Base-by-base conservation (phyloP, 2,329 filamentous ascomycete genomes). In the Aspergillus nomiae region DNA sequence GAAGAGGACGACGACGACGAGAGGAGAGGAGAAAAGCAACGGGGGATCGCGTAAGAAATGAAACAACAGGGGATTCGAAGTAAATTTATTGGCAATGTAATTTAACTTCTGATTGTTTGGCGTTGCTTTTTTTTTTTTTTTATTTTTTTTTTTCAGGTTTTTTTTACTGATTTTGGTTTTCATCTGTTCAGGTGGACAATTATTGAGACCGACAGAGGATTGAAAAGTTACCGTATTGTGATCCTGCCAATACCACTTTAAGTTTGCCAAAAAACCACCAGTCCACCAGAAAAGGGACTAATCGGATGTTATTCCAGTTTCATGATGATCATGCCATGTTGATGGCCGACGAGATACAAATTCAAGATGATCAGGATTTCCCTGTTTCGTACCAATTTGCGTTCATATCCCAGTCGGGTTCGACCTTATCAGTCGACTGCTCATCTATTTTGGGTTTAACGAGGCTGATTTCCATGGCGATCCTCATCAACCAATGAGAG, bases 11-110 rank as follows among this genome's bases (percentile, higher is more conserved):
- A 58, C 45, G 51, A 46, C 41, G 58, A 38, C 36, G 19, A 58
- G 34, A 43, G 53, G 46, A 60, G 46, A 58, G 56, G 8, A 50
- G 54, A 57, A 32, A 63, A 45, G 50, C 21, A 62, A 53, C 61
- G 56, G n/a, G 53, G 28, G 50, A 56, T 26, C 21, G 26, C 43
- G 26, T 51, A 34, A 53, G 30, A 54, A 36, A 54, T 34, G 30
- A 54, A 53, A 36, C 28, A 36, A n/a, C 28, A 54, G 51, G 51
- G 51, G 21, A 24, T 54, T 34, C 4, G 19, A 32, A 34, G 30
- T 32, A 53, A 32, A 34, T 53, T 53, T 53, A 34, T 32, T 48
- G 26, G 24, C 14, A 16, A 34, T 11, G 21, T 5, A 54, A 54
- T 24, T 38, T 54, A 36, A 54, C n/a, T 54, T 54, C 51, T 14